Conservation (phyloP, 331 rosid species). For the Quercus lobata region DNA sequence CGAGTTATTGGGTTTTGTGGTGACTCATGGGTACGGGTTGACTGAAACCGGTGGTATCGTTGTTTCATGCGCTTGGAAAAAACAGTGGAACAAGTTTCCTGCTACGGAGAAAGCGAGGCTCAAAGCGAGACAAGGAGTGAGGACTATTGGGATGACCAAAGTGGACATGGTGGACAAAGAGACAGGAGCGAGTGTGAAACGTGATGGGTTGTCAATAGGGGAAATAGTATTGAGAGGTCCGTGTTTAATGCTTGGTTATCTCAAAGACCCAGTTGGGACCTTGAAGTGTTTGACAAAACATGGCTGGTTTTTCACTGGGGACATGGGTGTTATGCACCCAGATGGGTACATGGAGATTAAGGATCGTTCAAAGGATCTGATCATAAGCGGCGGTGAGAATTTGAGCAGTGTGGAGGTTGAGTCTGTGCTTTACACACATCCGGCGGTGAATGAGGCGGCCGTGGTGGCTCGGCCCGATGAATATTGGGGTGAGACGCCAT, state of each 20-base stretch:
- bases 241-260: neutral
- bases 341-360: neutral
- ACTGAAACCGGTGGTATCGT: no score
- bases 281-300: neutral
- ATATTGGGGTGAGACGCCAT: neutral
- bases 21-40: no score
- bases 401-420: neutral
- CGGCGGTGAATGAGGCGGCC: constrained; percentile 13
- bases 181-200: no score
- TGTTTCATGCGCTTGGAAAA: no score
- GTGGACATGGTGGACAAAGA: no score
- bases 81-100: no score
- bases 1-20: no score
- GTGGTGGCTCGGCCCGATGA: constrained; percentile 30
- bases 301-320: neutral
- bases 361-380: neutral
- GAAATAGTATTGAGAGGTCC: neutral
- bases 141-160: no score
- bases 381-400: neutral
- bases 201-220: neutral
- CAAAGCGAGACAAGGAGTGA: no score
- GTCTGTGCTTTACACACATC: neutral
- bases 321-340: neutral
- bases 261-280: neutral
- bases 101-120: no score